Evolutionary conservation across 2,329 filamentous ascomycete genomes (phyloP).

Genomic region (Emergomyces orientalis): DNA sequence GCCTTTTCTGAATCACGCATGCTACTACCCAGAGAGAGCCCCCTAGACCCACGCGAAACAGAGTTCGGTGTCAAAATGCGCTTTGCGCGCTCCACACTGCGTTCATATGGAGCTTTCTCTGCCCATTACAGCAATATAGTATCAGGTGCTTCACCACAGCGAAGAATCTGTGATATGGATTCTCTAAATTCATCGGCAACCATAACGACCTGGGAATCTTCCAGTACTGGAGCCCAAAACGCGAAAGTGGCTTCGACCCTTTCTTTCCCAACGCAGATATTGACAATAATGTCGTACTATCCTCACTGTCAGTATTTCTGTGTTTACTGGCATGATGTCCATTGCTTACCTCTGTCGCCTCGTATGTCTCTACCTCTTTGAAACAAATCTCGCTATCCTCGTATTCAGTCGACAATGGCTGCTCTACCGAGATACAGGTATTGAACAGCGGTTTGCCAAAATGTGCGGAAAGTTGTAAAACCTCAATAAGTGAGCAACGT

Average conservation of each 20-base stretch:
- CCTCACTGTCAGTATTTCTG: neutral
- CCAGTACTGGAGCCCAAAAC: slow-evolving; percentile 10
- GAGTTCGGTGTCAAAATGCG: neutral
- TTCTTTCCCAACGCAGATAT: slow-evolving; percentile 1
- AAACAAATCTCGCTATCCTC: slow-evolving; percentile 7
- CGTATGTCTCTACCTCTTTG: slow-evolving; percentile 10
- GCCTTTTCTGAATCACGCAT: neutral
- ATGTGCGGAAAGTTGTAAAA: neutral
- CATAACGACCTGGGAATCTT: slow-evolving; percentile 1
- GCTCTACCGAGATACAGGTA: slow-evolving; percentile 13
- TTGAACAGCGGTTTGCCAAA: slow-evolving; percentile 10
- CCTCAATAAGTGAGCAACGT: slow-evolving; percentile 10
- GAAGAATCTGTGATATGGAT: neutral
- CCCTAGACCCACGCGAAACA: neutral
- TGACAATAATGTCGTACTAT: slow-evolving; percentile 14
- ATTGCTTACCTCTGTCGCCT: slow-evolving; percentile 12
- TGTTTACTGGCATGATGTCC: neutral
- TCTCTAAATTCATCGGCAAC: slow-evolving; percentile 5
- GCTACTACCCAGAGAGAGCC: neutral
- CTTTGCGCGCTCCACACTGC: neutral
- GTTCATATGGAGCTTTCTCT: neutral
- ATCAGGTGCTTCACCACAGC: neutral
- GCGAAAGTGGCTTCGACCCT: slow-evolving; percentile 8
- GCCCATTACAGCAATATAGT: neutral
- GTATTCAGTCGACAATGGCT: slow-evolving; percentile 9